Base-by-base conservation (phyloP, 495 filamentous ascomycete genomes). In the Astrothelium subdiscretum region DNA sequence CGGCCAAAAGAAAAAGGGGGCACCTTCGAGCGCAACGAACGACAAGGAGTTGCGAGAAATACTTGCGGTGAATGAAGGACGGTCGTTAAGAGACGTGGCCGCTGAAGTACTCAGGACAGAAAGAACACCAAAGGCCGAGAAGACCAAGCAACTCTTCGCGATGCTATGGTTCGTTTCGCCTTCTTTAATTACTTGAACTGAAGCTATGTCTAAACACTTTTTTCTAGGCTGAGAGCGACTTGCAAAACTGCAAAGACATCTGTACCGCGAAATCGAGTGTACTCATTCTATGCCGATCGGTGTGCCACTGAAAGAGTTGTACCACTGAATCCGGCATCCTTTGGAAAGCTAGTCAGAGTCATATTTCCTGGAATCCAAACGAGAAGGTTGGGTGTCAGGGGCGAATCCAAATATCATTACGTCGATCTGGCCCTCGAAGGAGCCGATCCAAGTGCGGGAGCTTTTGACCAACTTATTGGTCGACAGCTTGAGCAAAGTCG, bases 371-470 rank as follows among this genome's bases (percentile, higher is more conserved):
- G 90, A 51, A 84, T 98, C 20, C 91, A 95, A 70, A 97, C 94
- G 12, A 83, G 94, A 42, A 81, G 94, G 58, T 79, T 98, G 13
- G 94, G 94, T 51, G 91, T 97, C 43, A 85, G 94, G 24, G 95
- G 95, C 44, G 91, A 97, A 75, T 97, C 95, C 4, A 98, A 98
- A 72, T 98, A 98, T 72, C 95, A 98, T 70, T 98, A 98, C 70
- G 90, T 94, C 51, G 89, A 92, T 70, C 85, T 96, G 70, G 84
- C 83, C 2, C 79, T 96, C 32, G 80, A 77, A 24, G 83, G 87
- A 32, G 85, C 87, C 57, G 60, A 52, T 26, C 63, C 66, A 32
- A 65, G 69, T n/a, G 29, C 20, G 24, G 48, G 48, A 29, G 22
- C 22, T 29, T 5, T 54, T 24, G 48, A 54, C 15, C 48, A 54